Base-by-base conservation (phyloP, 2,329 filamentous ascomycete species). In the Macrophomina tecta region DNA sequence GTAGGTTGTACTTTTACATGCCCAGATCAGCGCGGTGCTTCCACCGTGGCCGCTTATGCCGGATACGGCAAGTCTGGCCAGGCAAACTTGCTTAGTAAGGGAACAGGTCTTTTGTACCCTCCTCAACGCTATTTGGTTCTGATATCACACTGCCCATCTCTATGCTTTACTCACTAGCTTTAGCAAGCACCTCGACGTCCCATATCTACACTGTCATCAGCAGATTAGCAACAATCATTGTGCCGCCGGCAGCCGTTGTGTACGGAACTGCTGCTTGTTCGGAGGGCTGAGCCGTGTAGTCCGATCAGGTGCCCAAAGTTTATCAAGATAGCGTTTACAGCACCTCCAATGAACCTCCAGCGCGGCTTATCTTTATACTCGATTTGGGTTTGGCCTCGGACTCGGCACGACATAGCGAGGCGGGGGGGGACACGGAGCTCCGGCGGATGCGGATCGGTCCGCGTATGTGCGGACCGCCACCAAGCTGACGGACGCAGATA, bases 361-460 rank as follows among this genome's bases (percentile, higher is more conserved):
- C 3, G 12, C 11, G 5, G 42, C 42, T 45, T 45, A 45, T 45
- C 42, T 14, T n/a, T 14, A 45, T 14, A 45, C 11, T 45, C 12
- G 11, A 16, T 5, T 45, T 45, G 5, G 11, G 12, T 9, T n/a
- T 45, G 16, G 42, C 42, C 42, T 45, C 42, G 42, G 42, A 16
- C 42, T 45, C 42, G 42, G 42, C 42, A 45, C 42, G 42, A 5
- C 16, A 5, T 14, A 14, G 42, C 7, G 42, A 45, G 12, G 16
- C 42, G 40, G 42, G 16, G 42, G 16, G 42, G 16, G 38, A 30
- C 56, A 30, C 56, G 40, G 56, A 61, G 16, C 5, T 48, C 56
- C 56, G 56, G 40, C 56, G 56, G 56, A 32, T 48, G 42, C 56
- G 56, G 56, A 30, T 61, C 56, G 56, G 56, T 34, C 56, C 56